A percentile compares a stretch with the other conserved stretches of the same genome.
Conservation (phyloP, 768 basidiomycete genomes). For the Tulasnella sp. region DNA sequence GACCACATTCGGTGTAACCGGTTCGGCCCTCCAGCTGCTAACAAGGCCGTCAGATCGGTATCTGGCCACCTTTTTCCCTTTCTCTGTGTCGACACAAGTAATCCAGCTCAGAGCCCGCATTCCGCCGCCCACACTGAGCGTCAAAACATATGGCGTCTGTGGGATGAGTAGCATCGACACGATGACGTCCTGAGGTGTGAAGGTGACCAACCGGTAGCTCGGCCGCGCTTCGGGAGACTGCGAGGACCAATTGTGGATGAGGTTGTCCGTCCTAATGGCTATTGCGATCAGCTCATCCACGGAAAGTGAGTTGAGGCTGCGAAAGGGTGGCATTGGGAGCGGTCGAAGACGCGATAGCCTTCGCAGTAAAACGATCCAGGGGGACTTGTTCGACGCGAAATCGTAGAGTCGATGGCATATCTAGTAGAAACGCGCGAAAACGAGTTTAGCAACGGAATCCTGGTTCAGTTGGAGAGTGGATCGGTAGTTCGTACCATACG, state of each 20-base stretch:
- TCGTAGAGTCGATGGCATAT: conserved; percentile 1
- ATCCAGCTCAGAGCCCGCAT: conserved; percentile 6
- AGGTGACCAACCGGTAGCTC: conserved; percentile 6
- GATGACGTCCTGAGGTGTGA: conserved; percentile 5
- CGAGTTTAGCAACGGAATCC: no score
- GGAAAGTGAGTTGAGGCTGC: conserved; percentile 1
- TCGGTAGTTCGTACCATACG: background rate
- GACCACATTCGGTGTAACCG: conserved; percentile 1
- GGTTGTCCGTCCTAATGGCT: background rate
- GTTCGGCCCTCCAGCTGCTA: conserved; percentile 11
- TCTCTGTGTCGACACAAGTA: conserved; percentile 12
- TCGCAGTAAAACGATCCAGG: conserved; percentile 7
- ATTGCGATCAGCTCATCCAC: conserved; percentile 4
- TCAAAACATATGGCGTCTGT: conserved; percentile 8
- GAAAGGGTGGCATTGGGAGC: conserved; percentile 3
- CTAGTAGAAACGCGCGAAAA: no score
- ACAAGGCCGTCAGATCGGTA: conserved; percentile 9
- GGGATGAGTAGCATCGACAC: conserved; percentile 13
- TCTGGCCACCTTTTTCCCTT: conserved; percentile 10
- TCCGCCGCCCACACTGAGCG: conserved; percentile 3
- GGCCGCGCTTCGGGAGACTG: conserved; percentile 6
- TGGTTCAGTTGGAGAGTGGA: no score
- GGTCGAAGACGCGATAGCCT: conserved; percentile 3
- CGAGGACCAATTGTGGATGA: conserved; percentile 12
- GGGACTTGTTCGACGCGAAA: conserved; percentile 1